Evolutionary conservation across 306 rosid species (phyloP).

Genomic region (Cicer arietinum): DNA sequence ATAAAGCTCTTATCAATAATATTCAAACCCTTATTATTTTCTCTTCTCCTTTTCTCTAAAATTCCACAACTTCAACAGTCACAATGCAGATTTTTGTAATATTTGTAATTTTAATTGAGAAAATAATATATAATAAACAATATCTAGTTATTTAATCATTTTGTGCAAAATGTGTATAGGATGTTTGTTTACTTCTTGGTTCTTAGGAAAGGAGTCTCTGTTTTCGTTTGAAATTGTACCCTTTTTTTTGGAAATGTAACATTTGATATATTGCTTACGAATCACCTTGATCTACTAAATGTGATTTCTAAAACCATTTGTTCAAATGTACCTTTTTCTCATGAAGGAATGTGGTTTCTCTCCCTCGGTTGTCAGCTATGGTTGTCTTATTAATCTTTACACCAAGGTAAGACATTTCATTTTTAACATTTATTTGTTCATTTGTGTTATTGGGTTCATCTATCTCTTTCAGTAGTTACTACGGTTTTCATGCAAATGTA

Average conservation of each 20-base stretch:
- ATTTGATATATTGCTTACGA: conserved; percentile 10
- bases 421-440: conserved; percentile 27
- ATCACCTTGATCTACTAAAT: conserved; percentile 32
- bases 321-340: no score
- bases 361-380: conserved; percentile 89
- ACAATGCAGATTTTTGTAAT: neutral
- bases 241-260: conserved; percentile 1
- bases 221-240: conserved; percentile 5
- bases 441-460: neutral
- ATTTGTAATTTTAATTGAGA: conserved; percentile 19
- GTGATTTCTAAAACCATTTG: conserved; percentile 4
- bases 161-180: conserved; percentile 23
- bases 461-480: conserved; percentile 9
- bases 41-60: no score
- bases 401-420: conserved; percentile 64
- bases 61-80: neutral
- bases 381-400: conserved; percentile 90
- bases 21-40: no score
- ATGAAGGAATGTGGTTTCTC: conserved; percentile 92
- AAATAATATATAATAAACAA: conserved; percentile 6
- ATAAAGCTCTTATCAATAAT: no score
- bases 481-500: conserved; percentile 23
- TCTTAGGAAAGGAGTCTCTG: conserved; percentile 10
- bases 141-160: conserved; percentile 24
- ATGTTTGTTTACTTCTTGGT: conserved; percentile 12